A percentile compares a stretch with the other conserved stretches of the same genome.
phyloP scores from a whole-genome alignment of 2,329 filamentous ascomycete species.

The Alternaria hordeiaustralica region DNA sequence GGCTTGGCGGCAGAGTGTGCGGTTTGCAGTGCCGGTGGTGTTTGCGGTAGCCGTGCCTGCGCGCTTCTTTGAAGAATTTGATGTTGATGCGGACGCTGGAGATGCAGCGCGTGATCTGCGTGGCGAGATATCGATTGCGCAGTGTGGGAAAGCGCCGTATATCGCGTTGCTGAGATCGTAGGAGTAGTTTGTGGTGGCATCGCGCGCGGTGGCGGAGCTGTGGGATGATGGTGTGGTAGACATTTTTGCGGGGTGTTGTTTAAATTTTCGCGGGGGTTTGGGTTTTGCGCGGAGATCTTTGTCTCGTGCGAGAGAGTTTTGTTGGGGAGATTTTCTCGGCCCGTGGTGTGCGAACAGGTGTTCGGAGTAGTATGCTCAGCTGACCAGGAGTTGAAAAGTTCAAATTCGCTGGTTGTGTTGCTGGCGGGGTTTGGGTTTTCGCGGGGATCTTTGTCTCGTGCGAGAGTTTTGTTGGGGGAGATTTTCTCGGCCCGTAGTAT shows the following conservation, averaged over 20 bases:
- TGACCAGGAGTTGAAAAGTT: neutral
- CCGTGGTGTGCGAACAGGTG: constrained; percentile 8
- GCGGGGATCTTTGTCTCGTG: too few relatives aligned
- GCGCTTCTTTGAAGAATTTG: constrained; percentile 14
- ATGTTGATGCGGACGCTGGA: constrained; percentile 6
- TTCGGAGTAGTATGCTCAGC: neutral
- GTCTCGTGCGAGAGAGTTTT: neutral
- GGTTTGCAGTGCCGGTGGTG: neutral
- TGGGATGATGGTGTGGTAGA: neutral
- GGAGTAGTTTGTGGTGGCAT: constrained; percentile 13
- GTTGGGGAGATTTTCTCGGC: neutral
- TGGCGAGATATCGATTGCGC: constrained; percentile 18
- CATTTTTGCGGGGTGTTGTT: neutral
- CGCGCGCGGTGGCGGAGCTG: constrained; percentile 27
- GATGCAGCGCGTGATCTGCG: constrained; percentile 16
- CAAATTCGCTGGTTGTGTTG: neutral
- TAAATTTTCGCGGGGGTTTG: neutral
- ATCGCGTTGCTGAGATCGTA: constrained; percentile 24
- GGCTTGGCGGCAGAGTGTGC: neutral
- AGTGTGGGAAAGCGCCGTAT: constrained; percentile 26
- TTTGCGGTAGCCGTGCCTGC: too few relatives aligned
- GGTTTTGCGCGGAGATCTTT: neutral
- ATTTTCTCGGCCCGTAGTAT: neutral
- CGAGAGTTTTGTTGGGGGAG: neutral
- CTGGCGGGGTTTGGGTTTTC: neutral